Base-by-base conservation (phyloP, 371 early-diverging fungal genomes). In the Mucor racemosus region DNA sequence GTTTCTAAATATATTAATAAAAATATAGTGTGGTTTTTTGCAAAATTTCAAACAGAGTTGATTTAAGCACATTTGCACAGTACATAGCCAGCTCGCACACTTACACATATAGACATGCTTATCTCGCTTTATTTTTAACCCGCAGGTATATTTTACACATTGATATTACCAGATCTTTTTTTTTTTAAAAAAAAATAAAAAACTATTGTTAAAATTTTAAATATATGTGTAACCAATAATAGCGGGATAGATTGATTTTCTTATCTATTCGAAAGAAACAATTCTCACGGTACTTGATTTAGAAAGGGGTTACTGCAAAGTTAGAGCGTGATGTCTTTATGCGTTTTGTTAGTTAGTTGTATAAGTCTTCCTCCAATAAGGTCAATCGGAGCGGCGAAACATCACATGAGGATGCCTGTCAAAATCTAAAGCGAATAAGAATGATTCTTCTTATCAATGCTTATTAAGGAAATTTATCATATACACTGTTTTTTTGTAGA, bases 361-460 rank as follows among this genome's bases (percentile, higher is more conserved):
- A 19, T 7, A 46, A 17, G 6, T 7, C 31, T 33, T 48, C 62
- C 11, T 41, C 64, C 64, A 64, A 64, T 56, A 34, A 55, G 7
- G 34, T 21, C 13, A 40, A n/a, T 40, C 53, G 39, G 38, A 62
- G 48, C 10, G 38, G 31, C 54, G 19, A 44, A 36, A 5, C 53
- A 41, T 67, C 68, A 62, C 64, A 68, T 68, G 68, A 58, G 67
- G 44, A 60, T 55, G 57, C 58, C 63, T 63, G 68, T 68, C 68
- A 60, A 65, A 69, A 60, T 33, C 46, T 61, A 64, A 65, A 64
- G 67, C 78, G 70, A 78, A 75, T 78, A 36, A 71, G n/a, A 65
- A 48, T 48, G 48, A 44, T 19, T 40, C 21, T 50, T 44, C 72
- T 72, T 75, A 75, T 75, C 76, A 65, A 50, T 68, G 39, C 68